Evolutionary conservation across 495 filamentous ascomycete species (phyloP).

Genomic region (Oidiodendron maius): DNA sequence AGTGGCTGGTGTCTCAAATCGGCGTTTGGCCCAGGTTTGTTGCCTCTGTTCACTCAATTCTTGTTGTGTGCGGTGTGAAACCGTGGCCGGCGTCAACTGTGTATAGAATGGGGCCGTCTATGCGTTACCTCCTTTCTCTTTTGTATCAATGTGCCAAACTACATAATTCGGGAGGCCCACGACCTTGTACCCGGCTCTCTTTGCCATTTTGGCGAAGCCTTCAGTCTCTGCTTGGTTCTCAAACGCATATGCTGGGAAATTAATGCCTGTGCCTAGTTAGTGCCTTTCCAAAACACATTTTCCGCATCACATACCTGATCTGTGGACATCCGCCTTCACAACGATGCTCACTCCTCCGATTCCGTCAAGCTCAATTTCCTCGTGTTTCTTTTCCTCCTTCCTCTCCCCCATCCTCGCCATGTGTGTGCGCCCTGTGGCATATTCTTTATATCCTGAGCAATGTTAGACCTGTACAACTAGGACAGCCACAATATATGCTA

Average conservation of each 20-base stretch:
- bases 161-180: constrained; percentile 94
- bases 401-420: constrained; percentile 87
- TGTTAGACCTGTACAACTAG: constrained; percentile 4
- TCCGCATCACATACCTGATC: constrained; percentile 59
- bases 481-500: constrained; percentile 9
- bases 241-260: constrained; percentile 95
- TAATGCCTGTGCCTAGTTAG: constrained; percentile 60
- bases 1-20: constrained; percentile 16
- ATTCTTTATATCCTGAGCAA: constrained; percentile 77
- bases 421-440: constrained; percentile 79
- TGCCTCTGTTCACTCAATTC: constrained; percentile 20
- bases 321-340: constrained; percentile 95
- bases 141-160: constrained; percentile 98
- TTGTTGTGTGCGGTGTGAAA: constrained; percentile 24
- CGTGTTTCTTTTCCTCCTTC: constrained; percentile 74
- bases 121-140: constrained; percentile 85
- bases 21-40: constrained; percentile 14
- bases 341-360: constrained; percentile 97
- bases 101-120: constrained; percentile 12
- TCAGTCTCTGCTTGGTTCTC: constrained; percentile 99
- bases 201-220: constrained; percentile 98
- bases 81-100: constrained; percentile 14
- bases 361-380: constrained; percentile 86
- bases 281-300: not conserved
- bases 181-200: constrained; percentile 90